Percentiles rank a stretch among this genome's conserved stretches.
Conservation (phyloP, 768 basidiomycete genomes). For the Dioszegia aurantiaca region DNA sequence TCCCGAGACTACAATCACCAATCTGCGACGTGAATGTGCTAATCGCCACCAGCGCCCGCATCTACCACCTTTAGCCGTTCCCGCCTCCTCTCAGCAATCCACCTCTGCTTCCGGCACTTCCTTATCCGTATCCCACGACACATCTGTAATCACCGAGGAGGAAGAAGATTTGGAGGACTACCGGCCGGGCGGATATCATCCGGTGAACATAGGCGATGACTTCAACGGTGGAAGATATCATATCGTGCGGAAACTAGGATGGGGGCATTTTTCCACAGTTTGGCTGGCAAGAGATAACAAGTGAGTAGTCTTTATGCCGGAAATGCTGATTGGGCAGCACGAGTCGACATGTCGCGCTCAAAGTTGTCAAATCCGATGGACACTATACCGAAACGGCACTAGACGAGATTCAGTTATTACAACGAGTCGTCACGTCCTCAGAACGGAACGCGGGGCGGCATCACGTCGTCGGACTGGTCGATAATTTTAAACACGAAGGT, state of each 20-base stretch:
- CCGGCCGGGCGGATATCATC: slow-evolving; percentile 60
- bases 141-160: slow-evolving; percentile 50
- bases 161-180: slow-evolving; percentile 87
- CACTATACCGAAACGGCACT: slow-evolving; percentile 97
- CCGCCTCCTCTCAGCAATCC: slow-evolving; percentile 17
- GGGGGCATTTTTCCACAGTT: slow-evolving; percentile 53
- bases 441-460: slow-evolving; percentile 79
- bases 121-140: slow-evolving; percentile 34
- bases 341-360: slow-evolving; percentile 94
- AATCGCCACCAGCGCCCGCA: slow-evolving; percentile 13
- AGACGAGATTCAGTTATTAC: slow-evolving; percentile 97
- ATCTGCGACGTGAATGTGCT: background rate
- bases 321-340: slow-evolving; percentile 58
- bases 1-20: too few relatives aligned
- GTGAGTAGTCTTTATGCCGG: slow-evolving; percentile 37
- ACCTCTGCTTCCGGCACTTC: slow-evolving; percentile 35
- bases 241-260: slow-evolving; percentile 83
- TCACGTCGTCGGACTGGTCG: slow-evolving; percentile 95
- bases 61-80: slow-evolving; percentile 6
- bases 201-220: slow-evolving; percentile 73
- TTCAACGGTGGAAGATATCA: slow-evolving; percentile 82
- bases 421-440: slow-evolving; percentile 78
- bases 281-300: slow-evolving; percentile 52
- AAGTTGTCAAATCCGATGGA: slow-evolving; percentile 96
- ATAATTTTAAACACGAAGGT: slow-evolving; percentile 94